Conservation (phyloP, 2,329 filamentous ascomycete genomes). For the Epichloe hybrida region DNA sequence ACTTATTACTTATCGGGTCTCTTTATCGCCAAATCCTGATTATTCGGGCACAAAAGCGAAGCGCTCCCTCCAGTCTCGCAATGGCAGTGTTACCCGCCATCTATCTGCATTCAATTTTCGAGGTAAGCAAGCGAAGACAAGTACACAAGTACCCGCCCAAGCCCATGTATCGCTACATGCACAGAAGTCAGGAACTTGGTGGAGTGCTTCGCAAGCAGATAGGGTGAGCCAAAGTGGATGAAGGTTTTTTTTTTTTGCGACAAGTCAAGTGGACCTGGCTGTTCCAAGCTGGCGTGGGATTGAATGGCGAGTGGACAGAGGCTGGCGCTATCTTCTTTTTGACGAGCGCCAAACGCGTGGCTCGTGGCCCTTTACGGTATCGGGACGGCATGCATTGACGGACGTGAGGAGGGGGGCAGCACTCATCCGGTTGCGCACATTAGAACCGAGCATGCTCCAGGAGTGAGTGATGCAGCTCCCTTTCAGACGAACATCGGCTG, state of each 20-base stretch:
- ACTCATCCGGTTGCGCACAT: neutral
- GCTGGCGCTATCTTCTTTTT: neutral
- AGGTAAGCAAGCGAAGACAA: no score
- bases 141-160: no score
- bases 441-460: neutral
- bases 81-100: no score
- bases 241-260: neutral
- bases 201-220: neutral
- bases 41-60: neutral
- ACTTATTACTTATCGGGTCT: neutral
- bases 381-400: no score
- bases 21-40: neutral
- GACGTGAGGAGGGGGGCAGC: no score
- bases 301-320: neutral
- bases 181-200: neutral
- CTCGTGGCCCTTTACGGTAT: neutral
- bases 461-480: no score
- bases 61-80: no score
- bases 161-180: no score
- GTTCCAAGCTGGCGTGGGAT: neutral
- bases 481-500: no score
- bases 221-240: neutral
- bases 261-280: neutral
- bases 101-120: no score
- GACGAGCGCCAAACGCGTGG: neutral